Evolutionary conservation across 768 basidiomycete species (phyloP), one percentile per base, ranked within the genome.

Genomic region (Pleurotus salmoneostramineus): DNA sequence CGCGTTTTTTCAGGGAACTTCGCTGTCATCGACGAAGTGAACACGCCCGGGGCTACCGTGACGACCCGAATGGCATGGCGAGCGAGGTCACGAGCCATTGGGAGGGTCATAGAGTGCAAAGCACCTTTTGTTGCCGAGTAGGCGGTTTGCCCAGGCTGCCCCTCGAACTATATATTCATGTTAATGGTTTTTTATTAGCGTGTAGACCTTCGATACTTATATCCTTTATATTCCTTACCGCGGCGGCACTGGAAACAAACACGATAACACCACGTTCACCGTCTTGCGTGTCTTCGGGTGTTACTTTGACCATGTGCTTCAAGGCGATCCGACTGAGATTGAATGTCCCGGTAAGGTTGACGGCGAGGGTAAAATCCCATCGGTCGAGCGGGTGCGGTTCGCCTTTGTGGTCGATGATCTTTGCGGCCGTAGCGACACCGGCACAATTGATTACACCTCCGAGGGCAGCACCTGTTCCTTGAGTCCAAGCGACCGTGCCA

Each of bases 371-470:
- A 46, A 77, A 75, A 50, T 83, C 71, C 81, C 84, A 87, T 1
- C 78, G 61, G 42, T 80, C 79, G 32, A 80, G 68, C 4, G 74
- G 70, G 64, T 83, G 83, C 0, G 81, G 75, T 51, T 77, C 68
- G 12, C 76, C 74, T 15, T 77, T 64, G 3, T 74, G 66, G 49
- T 79, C 75, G 37, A 85, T 77, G 6, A 83, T 77, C 64, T 71
- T 73, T n/a, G 52, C 60, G 34, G 68, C 69, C 12, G 60, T 68
- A 14, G 76, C 84, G 0, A 83, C 75, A 3, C 84, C 85, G 3
- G 83, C 84, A 60, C 79, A 79, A 63, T 83, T 83, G 6, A 86
- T 75, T 3, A 85, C 79, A 6, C 85, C 84, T 5, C 83, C 84
- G n/a, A 85, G 68, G 31, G 69, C 65, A 5, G 78, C 76, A 4